Percentiles rank a stretch among this genome's conserved stretches.
Conservation (phyloP, 495 filamentous ascomycete species). For the Evansstolkia leycettana region DNA sequence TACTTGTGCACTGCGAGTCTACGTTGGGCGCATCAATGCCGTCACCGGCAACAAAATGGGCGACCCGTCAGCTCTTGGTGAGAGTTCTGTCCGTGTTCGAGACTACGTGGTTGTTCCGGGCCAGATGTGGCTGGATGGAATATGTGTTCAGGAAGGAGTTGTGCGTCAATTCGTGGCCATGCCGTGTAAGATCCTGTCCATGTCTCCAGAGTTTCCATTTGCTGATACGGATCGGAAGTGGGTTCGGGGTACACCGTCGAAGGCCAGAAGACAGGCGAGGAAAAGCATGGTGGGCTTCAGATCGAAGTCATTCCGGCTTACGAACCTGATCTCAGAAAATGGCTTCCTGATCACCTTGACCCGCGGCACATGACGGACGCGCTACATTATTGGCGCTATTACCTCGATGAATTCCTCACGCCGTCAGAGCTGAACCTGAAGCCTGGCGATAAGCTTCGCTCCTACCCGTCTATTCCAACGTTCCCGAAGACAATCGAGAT, state of each 20-base stretch:
- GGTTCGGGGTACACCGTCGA: constrained; percentile 36
- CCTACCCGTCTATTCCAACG: background rate
- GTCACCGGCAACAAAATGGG: constrained; percentile 26
- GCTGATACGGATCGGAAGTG: no score
- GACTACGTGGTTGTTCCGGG: constrained; percentile 35
- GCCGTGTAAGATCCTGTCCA: constrained; percentile 15
- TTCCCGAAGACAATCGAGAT: no score
- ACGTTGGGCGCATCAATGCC: constrained; percentile 34
- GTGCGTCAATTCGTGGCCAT: constrained; percentile 14
- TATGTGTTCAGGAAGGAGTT: constrained; percentile 12
- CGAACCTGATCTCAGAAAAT: background rate
- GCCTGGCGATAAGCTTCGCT: constrained; percentile 3
- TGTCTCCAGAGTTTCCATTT: no score
- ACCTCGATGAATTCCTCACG: constrained; percentile 11
- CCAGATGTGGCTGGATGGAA: constrained; percentile 38
- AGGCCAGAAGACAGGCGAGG: constrained; percentile 32
- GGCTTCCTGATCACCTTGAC: background rate
- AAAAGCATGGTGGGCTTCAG: constrained; percentile 30
- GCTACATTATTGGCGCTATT: constrained; percentile 2
- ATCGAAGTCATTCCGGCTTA: constrained; percentile 30
- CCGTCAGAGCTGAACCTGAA: constrained; percentile 9
- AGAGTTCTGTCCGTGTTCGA: constrained; percentile 11
- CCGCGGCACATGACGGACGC: no score
- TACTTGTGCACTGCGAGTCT: constrained; percentile 31
- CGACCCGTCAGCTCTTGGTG: constrained; percentile 13